Conservation (phyloP, 2,329 filamentous ascomycete species). For the Trichoderma aggressivum region DNA sequence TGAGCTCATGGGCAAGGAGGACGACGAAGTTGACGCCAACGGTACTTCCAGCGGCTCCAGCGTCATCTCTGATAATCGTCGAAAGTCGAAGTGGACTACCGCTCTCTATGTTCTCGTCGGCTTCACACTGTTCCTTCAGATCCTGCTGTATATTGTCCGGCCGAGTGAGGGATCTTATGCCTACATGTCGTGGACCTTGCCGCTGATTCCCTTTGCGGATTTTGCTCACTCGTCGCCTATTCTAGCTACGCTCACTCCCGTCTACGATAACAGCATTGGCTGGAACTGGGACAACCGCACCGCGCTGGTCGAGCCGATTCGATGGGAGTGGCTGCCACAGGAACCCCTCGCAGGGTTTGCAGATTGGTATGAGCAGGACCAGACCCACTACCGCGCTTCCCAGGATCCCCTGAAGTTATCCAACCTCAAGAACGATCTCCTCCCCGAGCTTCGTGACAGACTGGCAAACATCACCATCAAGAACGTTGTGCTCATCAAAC, state of each 20-base stretch:
- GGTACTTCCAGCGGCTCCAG: conserved; percentile 2
- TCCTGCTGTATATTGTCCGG: conserved; percentile 24
- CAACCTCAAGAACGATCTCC: conserved; percentile 36
- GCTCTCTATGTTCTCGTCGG: conserved; percentile 18
- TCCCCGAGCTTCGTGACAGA: conserved; percentile 27
- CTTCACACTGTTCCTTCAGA: conserved; percentile 24
- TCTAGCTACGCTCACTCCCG: conserved; percentile 26
- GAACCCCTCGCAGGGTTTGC: conserved; percentile 23
- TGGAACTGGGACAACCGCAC: conserved; percentile 30
- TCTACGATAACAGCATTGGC: conserved; percentile 25
- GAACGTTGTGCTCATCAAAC: conserved; percentile 39
- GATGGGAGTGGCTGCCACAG: conserved; percentile 31
- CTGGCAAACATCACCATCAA: conserved; percentile 35
- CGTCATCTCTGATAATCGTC: conserved; percentile 5
- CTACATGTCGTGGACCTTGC: conserved; percentile 36
- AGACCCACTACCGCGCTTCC: conserved; percentile 33
- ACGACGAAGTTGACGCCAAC: conserved; percentile 6
- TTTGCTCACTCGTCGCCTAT: conserved; percentile 29
- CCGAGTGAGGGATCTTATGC: conserved; percentile 30
- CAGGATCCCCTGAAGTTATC: conserved; percentile 39
- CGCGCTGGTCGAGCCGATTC: conserved; percentile 25
- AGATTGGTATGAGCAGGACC: conserved; percentile 30
- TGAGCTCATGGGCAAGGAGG: conserved; percentile 20
- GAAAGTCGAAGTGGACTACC: background rate
- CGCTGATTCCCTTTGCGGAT: conserved; percentile 33